Evolutionary conservation across 352 stramenopile species (phyloP).

Genomic region (Globisporangium acanthophoron): DNA sequence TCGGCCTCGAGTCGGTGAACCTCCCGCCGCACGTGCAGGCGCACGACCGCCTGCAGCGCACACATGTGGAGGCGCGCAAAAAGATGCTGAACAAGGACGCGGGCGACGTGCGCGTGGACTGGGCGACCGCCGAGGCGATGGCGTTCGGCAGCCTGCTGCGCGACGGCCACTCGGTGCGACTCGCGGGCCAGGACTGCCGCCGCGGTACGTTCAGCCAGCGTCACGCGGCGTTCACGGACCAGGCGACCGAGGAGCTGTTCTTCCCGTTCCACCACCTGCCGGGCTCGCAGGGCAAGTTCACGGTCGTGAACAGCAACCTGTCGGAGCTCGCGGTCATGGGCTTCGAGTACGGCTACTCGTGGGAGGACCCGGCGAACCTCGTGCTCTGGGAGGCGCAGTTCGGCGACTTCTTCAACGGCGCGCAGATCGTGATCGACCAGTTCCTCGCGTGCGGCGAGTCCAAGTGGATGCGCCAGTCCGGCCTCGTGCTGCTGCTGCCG

Average conservation of each 20-base stretch:
- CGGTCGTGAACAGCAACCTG: constrained; percentile 78
- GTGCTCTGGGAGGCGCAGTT: constrained; percentile 91
- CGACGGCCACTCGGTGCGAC: constrained; percentile 76
- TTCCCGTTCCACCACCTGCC: constrained; percentile 71
- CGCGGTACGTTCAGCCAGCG: constrained; percentile 87
- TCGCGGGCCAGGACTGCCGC: constrained; percentile 86
- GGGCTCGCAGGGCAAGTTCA: constrained; percentile 34
- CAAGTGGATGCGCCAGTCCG: constrained; percentile 89
- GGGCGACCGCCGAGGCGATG: constrained; percentile 85
- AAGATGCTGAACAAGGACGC: constrained; percentile 56
- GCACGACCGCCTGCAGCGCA: constrained; percentile 76
- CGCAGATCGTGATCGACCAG: constrained; percentile 87
- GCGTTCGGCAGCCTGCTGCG: constrained; percentile 83
- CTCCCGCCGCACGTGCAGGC: constrained; percentile 46
- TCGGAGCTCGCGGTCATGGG: constrained; percentile 86
- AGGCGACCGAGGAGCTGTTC: constrained; percentile 66
- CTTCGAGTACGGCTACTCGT: constrained; percentile 89
- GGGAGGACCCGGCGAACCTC: constrained; percentile 73
- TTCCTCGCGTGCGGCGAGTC: constrained; percentile 83
- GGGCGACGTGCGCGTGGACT: constrained; percentile 67
- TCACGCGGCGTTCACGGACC: constrained; percentile 84
- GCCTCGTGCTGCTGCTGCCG: constrained; percentile 76
- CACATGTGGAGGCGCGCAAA: constrained; percentile 62
- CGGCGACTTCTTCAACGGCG: constrained; percentile 87
- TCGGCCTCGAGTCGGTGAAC: constrained; percentile 61